Evolutionary conservation across 495 filamentous ascomycete genomes (phyloP), one percentile per base, ranked within the genome.

Genomic region (Lichenothelia convexa): DNA sequence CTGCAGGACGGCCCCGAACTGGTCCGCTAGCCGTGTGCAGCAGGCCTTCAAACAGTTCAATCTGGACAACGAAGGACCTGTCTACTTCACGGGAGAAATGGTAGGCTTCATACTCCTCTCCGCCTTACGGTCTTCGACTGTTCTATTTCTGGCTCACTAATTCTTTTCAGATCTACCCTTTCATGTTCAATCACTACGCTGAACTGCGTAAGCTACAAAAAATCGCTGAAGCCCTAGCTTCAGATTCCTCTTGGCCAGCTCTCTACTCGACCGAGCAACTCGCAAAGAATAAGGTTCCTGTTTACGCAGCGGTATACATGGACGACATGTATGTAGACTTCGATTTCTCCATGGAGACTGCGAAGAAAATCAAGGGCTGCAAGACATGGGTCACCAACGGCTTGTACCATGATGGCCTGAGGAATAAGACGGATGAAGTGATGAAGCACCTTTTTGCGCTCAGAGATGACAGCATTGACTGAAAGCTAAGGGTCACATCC

Each of bases 261-360:
- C 65, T 95, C 2, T 94, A 92, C 48, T 70, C 89, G 47, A 63
- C 72, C 40, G 64, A 61, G 6, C 73, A 80, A 48, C 63, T 93
- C 15, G 65, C 63, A 4, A 63, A 68, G 43, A 94, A 94, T 47
- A 62, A 77, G 41, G 84, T 94, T 0, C 86, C 89, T 0, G 79
- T 94, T 0, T 94, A 91, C 45, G 75, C 82, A 4, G 80, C 80
- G 0, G 74, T 67, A n/a, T 95, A 75, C 40, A 48, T 82, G 1
- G 80, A 94, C 38, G 87, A 95, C 54, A 93, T 95, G 85, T 94
- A 92, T 46, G 87, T 95, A 21, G 75, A 87, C 43, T 80, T 67
- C 43, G 74, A 75, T 18, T 53, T 83, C 7, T 69, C 79, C 0
- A 58, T 69, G 38, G 75, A 73, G 43, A 89, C 86, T 18, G 84